Evolutionary conservation across 371 early-diverging fungal genomes (phyloP).

Genomic region (Zopfochytrium polystomum): DNA sequence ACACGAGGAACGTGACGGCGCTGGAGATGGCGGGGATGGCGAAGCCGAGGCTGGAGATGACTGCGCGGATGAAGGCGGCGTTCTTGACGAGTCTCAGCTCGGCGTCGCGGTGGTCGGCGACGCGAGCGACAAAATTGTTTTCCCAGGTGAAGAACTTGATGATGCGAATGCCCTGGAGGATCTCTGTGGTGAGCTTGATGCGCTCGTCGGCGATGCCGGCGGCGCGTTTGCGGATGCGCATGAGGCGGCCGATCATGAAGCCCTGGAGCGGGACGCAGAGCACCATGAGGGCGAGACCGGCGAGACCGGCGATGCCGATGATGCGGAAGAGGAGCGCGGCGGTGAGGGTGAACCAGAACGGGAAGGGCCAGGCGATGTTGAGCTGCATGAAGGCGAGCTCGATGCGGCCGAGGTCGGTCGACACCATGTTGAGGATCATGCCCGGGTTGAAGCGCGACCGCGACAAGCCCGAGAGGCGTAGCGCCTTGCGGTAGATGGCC

Average conservation of each 20-base stretch:
- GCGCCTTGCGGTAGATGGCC: slow-evolving; percentile 22
- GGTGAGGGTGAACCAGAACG: slow-evolving; percentile 25
- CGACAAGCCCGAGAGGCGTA: slow-evolving; percentile 17
- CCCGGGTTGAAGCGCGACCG: slow-evolving; percentile 29
- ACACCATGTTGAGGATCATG: slow-evolving; percentile 33
- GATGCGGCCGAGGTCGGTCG: slow-evolving; percentile 32
- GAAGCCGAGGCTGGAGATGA: slow-evolving; percentile 22
- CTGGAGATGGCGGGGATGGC: slow-evolving; percentile 25
- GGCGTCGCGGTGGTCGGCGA: slow-evolving; percentile 49
- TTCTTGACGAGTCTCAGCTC: slow-evolving; percentile 40
- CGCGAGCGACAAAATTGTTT: slow-evolving; percentile 27
- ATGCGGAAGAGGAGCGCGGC: slow-evolving; percentile 18
- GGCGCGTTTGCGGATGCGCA: slow-evolving; percentile 13
- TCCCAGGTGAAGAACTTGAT: slow-evolving; percentile 46
- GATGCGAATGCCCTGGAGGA: slow-evolving; percentile 39
- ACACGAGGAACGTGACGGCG: slow-evolving; percentile 27
- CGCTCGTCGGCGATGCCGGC: slow-evolving; percentile 30
- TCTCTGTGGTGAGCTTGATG: slow-evolving; percentile 35
- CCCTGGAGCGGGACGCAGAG: slow-evolving; percentile 29
- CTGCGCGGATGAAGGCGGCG: slow-evolving; percentile 22
- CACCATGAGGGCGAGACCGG: slow-evolving; percentile 31
- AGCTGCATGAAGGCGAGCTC: slow-evolving; percentile 27
- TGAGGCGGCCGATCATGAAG: slow-evolving; percentile 21
- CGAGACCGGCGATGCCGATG: slow-evolving; percentile 30
- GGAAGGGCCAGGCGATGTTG: slow-evolving; percentile 32